Percentiles rank a stretch among this genome's conserved stretches.
Conservation (phyloP, 1,284 basidiomycete species). For the Phylloporus sp. region DNA sequence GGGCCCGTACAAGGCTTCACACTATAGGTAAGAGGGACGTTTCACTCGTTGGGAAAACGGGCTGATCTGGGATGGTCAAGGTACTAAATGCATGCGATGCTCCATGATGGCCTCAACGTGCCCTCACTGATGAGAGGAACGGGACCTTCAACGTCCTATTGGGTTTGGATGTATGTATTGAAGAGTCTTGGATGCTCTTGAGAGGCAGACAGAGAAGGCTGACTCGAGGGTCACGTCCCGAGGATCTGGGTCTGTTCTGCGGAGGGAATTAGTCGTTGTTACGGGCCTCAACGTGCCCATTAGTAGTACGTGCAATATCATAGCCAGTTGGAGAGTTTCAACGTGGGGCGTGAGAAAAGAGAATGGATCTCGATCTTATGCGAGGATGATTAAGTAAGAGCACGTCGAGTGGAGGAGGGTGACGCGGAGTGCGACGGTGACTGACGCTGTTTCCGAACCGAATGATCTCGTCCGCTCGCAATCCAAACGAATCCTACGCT, state of each 20-base stretch:
- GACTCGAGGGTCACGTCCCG: constrained; percentile 21
- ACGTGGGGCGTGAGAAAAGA: too few relatives aligned
- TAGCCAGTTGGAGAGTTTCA: too few relatives aligned
- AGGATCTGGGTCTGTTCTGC: background rate
- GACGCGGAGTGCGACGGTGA: constrained; percentile 32
- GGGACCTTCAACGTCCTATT: constrained; percentile 66
- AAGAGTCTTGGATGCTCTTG: constrained; percentile 38
- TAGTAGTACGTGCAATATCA: too few relatives aligned
- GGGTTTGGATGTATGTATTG: constrained; percentile 37
- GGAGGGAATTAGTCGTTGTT: constrained; percentile 8
- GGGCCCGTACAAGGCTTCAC: constrained; percentile 92
- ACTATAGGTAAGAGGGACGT: constrained; percentile 68
- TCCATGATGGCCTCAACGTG: constrained; percentile 74
- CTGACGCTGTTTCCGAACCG: constrained; percentile 34
- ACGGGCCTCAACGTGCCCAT: constrained; percentile 46
- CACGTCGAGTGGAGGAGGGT: constrained; percentile 6
- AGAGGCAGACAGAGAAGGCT: constrained; percentile 25
- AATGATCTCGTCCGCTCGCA: constrained; percentile 46
- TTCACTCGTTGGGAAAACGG: constrained; percentile 6
- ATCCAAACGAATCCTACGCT: constrained; percentile 57
- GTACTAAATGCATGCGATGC: constrained; percentile 46
- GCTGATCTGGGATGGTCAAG: constrained; percentile 41
- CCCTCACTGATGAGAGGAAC: constrained; percentile 58
- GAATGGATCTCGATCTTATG: constrained; percentile 27
- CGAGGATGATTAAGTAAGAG: constrained; percentile 24